phyloP scores from a whole-genome alignment of 164 flowering plant species.

The Pachysandra terminalis region DNA sequence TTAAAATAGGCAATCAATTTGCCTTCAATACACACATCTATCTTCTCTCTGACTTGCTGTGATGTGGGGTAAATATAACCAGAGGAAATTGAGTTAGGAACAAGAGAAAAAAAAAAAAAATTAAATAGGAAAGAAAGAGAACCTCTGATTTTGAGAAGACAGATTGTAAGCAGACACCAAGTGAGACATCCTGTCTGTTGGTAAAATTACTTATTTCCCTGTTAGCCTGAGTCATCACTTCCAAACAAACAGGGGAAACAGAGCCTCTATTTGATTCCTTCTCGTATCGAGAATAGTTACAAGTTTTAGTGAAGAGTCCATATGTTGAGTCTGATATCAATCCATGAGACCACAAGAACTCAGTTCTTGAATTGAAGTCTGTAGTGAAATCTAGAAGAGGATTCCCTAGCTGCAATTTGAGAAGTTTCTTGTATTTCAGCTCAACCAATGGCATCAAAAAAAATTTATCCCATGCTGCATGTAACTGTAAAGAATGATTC shows the following conservation, averaged over 20 bases:
- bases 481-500: not conserved
- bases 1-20: constrained; percentile 31
- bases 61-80: too few relatives aligned
- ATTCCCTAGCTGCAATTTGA: constrained; percentile 26
- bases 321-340: constrained; percentile 40
- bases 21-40: constrained; percentile 39
- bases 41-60: constrained; percentile 8
- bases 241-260: constrained; percentile 19
- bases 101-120: constrained; percentile 1
- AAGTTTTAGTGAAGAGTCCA: constrained; percentile 13
- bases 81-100: not conserved
- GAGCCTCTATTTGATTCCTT: constrained; percentile 16
- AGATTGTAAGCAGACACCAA: too few relatives aligned
- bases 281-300: constrained; percentile 27
- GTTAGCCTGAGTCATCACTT: constrained; percentile 2
- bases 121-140: too few relatives aligned
- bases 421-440: not conserved
- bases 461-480: too few relatives aligned
- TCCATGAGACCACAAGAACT: constrained; percentile 45
- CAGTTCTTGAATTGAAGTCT: constrained; percentile 37
- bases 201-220: too few relatives aligned
- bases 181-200: constrained; percentile 1
- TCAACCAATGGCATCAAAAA: not conserved
- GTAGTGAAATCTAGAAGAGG: constrained; percentile 39
- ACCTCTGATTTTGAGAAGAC: too few relatives aligned